A percentile compares a stretch with the other conserved stretches of the same genome.
Conservation (phyloP, 495 filamentous ascomycete genomes). For the Annulohypoxylon moriforme region DNA sequence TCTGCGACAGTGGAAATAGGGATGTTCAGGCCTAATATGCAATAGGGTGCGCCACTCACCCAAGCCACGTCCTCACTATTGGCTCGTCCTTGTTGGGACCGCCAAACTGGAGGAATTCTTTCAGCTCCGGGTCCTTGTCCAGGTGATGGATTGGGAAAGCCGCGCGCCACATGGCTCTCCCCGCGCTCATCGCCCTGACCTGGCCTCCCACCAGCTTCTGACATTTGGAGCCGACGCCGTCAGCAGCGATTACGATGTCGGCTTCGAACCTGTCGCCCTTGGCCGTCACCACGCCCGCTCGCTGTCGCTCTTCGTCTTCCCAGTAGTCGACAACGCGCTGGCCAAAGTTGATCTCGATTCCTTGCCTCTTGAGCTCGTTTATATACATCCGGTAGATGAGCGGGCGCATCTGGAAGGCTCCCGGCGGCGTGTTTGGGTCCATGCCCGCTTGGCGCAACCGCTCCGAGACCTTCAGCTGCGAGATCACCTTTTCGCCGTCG, state of each 20-base stretch:
- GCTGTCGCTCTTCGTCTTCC: slow-evolving; percentile 57
- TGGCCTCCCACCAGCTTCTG: slow-evolving; percentile 62
- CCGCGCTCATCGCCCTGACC: slow-evolving; percentile 59
- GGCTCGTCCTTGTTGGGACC: slow-evolving; percentile 52
- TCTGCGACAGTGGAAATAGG: slow-evolving; percentile 12
- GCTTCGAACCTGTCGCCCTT: slow-evolving; percentile 62
- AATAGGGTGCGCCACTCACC: slow-evolving; percentile 45
- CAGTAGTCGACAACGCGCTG: slow-evolving; percentile 62
- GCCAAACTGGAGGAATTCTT: slow-evolving; percentile 57
- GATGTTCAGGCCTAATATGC: neutral
- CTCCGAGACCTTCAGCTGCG: slow-evolving; percentile 54
- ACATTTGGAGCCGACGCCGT: slow-evolving; percentile 67
- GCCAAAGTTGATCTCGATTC: slow-evolving; percentile 64
- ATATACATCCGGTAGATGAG: slow-evolving; percentile 68
- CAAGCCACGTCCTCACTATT: slow-evolving; percentile 56
- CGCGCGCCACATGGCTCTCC: slow-evolving; percentile 65
- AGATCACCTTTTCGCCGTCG: slow-evolving; percentile 59
- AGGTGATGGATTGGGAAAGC: slow-evolving; percentile 53
- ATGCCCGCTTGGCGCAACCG: slow-evolving; percentile 51
- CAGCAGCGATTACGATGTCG: slow-evolving; percentile 69
- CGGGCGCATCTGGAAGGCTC: slow-evolving; percentile 60
- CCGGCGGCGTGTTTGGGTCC: slow-evolving; percentile 54
- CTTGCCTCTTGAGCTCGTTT: slow-evolving; percentile 60
- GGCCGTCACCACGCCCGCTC: slow-evolving; percentile 59
- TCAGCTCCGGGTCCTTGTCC: slow-evolving; percentile 57